phyloP scores from a whole-genome alignment of 2,329 filamentous ascomycete species.

The Colletotrichum spaethianum region DNA sequence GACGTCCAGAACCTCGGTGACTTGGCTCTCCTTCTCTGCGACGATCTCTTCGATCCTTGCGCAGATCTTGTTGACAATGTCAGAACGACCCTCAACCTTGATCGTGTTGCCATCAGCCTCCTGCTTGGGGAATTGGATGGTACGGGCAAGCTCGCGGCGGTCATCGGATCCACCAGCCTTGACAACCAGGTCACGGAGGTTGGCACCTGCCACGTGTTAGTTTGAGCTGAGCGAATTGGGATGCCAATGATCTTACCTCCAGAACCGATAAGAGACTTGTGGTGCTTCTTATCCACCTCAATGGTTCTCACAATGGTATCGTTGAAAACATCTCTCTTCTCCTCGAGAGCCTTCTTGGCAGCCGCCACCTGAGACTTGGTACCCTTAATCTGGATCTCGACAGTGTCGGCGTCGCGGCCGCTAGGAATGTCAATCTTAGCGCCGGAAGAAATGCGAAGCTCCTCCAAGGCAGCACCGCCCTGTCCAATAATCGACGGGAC shows the following conservation, averaged over 20 bases:
- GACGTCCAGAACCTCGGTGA: conserved; percentile 84
- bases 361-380: conserved; percentile 92
- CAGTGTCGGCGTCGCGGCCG: conserved; percentile 79
- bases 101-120: conserved; percentile 87
- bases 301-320: conserved; percentile 88
- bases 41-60: conserved; percentile 86
- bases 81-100: conserved; percentile 87
- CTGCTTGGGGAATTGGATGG: conserved; percentile 94
- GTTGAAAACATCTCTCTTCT: conserved; percentile 89
- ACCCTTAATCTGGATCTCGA: conserved; percentile 92
- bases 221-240: conserved; percentile 22
- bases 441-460: conserved; percentile 85
- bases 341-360: conserved; percentile 90
- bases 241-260: conserved; percentile 74
- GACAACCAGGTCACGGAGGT: conserved; percentile 87
- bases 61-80: conserved; percentile 90
- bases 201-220: conserved; percentile 76
- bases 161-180: conserved; percentile 93
- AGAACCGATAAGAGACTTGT: conserved; percentile 89
- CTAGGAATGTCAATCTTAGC: conserved; percentile 94
- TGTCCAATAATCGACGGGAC: conserved; percentile 94
- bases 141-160: conserved; percentile 84
- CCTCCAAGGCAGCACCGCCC: conserved; percentile 91
- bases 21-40: conserved; percentile 85
- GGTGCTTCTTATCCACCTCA: conserved; percentile 94